Evolutionary conservation across 805 yeast genomes (phyloP).

Genomic region (Scheffersomyces lignosus): DNA sequence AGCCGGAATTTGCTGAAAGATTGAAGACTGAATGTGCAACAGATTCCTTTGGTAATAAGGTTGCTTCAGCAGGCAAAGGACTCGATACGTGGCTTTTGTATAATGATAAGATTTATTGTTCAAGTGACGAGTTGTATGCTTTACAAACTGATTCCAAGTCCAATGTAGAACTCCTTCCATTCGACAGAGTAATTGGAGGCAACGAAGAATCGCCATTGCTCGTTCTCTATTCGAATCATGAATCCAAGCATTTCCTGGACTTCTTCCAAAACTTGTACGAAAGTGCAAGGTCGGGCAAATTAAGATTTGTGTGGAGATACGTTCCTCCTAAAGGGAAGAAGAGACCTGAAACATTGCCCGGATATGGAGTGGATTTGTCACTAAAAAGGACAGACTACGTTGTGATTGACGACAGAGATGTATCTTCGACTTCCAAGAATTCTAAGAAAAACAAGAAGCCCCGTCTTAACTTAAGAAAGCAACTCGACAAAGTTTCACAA

Average conservation of each 20-base stretch:
- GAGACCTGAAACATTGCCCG: constrained; percentile 40
- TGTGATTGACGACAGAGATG: constrained; percentile 60
- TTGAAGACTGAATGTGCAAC: constrained; percentile 21
- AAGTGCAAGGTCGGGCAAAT: constrained; percentile 61
- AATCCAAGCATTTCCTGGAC: constrained; percentile 47
- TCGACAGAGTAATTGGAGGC: constrained; percentile 67
- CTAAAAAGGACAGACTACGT: constrained; percentile 67
- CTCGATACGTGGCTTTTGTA: constrained; percentile 49
- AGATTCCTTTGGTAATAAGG: constrained; percentile 35
- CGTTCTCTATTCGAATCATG: constrained; percentile 66
- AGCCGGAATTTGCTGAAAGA: constrained; percentile 21
- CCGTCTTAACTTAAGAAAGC: constrained; percentile 18
- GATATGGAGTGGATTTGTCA: constrained; percentile 67
- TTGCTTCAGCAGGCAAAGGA: constrained; percentile 14
- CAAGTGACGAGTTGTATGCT: constrained; percentile 76
- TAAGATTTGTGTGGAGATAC: constrained; percentile 77
- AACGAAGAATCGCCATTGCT: constrained; percentile 51
- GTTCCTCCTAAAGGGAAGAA: constrained; percentile 34
- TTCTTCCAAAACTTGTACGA: constrained; percentile 61
- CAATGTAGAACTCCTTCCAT: constrained; percentile 29
- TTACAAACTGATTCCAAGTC: constrained; percentile 54
- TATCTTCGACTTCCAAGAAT: constrained; percentile 9
- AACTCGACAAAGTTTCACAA: constrained; percentile 12
- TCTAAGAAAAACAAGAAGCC: constrained; percentile 24
- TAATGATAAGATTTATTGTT: constrained; percentile 58